A percentile compares a stretch with the other conserved stretches of the same genome.
phyloP scores from a whole-genome alignment of 2,329 filamentous ascomycete genomes.

The Pseudogymnoascus sp. region DNA sequence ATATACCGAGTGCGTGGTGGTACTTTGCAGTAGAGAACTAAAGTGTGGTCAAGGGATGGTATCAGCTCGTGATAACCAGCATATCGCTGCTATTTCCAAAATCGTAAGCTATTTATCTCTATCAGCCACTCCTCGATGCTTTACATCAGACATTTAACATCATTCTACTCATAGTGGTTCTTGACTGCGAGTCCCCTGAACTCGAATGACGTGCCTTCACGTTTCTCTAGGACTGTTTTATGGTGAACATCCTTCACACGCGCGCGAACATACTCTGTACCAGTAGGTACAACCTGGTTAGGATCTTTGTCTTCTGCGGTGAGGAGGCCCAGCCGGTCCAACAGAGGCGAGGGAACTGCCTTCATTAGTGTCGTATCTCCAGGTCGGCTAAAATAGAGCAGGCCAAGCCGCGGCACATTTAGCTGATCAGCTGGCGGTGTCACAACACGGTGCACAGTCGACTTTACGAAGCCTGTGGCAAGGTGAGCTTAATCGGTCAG shows the following conservation, averaged over 20 bases:
- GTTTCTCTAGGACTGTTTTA: conserved; percentile 37
- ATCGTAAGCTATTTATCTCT: neutral
- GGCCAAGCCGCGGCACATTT: conserved; percentile 40
- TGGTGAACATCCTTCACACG: conserved; percentile 41
- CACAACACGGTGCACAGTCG: conserved; percentile 38
- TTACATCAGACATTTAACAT: neutral
- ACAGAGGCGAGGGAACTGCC: conserved; percentile 31
- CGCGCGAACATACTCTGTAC: conserved; percentile 40
- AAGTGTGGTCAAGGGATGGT: neutral
- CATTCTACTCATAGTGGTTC: conserved; percentile 28
- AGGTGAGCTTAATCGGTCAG: neutral
- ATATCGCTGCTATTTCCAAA: neutral
- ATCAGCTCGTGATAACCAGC: neutral
- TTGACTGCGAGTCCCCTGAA: conserved; percentile 36
- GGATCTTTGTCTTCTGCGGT: conserved; percentile 34
- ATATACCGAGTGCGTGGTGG: neutral
- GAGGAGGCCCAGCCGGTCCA: conserved; percentile 33
- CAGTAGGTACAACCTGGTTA: conserved; percentile 31
- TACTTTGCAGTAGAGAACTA: neutral
- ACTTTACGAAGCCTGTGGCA: conserved; percentile 37
- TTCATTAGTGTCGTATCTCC: conserved; percentile 28
- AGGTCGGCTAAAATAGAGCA: conserved; percentile 36
- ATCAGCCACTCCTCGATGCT: too few relatives aligned
- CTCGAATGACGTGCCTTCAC: conserved; percentile 38
- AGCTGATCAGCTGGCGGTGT: conserved; percentile 38